Evolutionary conservation across 352 stramenopile genomes (phyloP).

Genomic region (Poterioochromonas sp.): DNA sequence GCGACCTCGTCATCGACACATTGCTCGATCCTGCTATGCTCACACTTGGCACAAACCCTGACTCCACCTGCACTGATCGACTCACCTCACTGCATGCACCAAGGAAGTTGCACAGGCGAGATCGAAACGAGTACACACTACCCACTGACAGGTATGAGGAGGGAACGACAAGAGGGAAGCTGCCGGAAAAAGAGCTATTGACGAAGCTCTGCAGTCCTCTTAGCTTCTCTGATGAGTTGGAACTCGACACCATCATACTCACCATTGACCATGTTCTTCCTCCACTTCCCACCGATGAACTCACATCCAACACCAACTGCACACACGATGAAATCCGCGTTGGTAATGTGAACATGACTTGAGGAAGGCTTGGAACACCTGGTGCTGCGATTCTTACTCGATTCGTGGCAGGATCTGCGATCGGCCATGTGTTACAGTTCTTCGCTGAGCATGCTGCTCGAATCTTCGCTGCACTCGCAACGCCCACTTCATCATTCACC

Average conservation of each 20-base stretch:
- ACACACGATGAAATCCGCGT: background rate
- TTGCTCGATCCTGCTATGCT: background rate
- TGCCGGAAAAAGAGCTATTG: background rate
- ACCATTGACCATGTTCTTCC: background rate
- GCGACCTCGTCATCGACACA: background rate
- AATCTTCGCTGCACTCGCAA: background rate
- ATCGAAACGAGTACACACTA: background rate
- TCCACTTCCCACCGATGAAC: constrained; percentile 9
- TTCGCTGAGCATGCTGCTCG: background rate
- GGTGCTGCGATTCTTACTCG: background rate
- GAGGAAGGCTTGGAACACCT: background rate
- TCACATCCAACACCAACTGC: background rate
- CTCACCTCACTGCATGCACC: background rate
- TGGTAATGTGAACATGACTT: background rate
- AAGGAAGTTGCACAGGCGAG: constrained; percentile 29
- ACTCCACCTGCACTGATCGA: background rate
- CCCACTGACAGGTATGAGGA: background rate
- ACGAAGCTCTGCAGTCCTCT: constrained; percentile 18
- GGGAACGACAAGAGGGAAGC: background rate
- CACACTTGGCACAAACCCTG: background rate
- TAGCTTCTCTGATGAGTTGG: background rate
- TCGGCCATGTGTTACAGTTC: too few relatives aligned
- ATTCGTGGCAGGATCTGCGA: background rate
- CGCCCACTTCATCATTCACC: background rate
- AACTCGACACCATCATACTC: background rate